These are phyloP conservation scores for Saccharomyces hybrid DNA, from an alignment of 1,139 yeast species.

Conservation along the genomic window DNA sequence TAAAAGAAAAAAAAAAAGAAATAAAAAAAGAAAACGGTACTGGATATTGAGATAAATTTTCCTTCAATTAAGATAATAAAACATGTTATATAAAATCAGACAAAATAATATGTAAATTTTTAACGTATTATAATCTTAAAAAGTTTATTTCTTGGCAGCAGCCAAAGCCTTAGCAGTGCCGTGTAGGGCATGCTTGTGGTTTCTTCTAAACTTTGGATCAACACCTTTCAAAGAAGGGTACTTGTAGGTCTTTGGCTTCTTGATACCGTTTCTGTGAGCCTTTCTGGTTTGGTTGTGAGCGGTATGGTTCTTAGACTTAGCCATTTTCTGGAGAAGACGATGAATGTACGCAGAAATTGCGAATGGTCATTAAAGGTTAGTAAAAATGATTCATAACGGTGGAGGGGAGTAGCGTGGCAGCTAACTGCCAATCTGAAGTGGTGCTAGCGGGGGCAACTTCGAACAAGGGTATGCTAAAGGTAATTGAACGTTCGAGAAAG, in stretches of 20 bases:
- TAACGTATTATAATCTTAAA: constrained; percentile 1
- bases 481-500: background rate
- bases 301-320: constrained; percentile 99
- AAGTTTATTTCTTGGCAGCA: constrained; percentile 38
- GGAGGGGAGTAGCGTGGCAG: background rate
- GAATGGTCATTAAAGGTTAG: constrained; percentile 12
- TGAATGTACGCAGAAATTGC: background rate
- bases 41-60: background rate
- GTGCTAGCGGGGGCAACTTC: background rate
- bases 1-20: background rate
- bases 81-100: background rate
- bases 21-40: too few relatives aligned
- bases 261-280: constrained; percentile 99
- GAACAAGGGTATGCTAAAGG: background rate
- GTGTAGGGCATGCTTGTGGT: constrained; percentile 98
- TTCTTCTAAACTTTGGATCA: constrained; percentile 98
- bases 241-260: constrained; percentile 97
- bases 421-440: background rate
- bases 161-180: constrained; percentile 95
- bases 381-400: constrained; percentile 5
- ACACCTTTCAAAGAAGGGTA: constrained; percentile 98
- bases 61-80: background rate
- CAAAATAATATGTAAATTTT: background rate
- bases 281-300: constrained; percentile 99
- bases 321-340: constrained; percentile 43